phyloP scores from a whole-genome alignment of 306 rosid species.

The Heteromeles arbutifolia region DNA sequence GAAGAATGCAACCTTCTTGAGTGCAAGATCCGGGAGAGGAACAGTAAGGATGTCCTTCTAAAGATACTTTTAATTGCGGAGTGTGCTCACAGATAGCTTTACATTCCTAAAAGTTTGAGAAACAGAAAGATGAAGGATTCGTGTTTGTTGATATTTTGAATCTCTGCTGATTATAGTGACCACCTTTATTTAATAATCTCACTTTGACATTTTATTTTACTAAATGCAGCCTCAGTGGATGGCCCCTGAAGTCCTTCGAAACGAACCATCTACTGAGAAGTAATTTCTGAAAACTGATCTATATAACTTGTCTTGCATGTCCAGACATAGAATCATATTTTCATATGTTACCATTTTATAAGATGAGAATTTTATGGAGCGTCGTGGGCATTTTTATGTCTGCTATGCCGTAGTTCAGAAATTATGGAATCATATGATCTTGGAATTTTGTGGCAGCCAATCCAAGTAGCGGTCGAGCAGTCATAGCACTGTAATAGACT shows the following conservation, averaged over 20 bases:
- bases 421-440: neutral
- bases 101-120: neutral
- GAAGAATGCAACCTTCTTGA: constrained; percentile 57
- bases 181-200: neutral
- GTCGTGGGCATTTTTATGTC: neutral
- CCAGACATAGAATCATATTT: neutral
- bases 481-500: neutral
- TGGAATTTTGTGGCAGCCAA: neutral
- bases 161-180: neutral
- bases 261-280: constrained; percentile 77
- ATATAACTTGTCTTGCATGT: neutral
- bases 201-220: neutral
- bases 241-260: constrained; percentile 81
- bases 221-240: constrained; percentile 77
- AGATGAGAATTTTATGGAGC: neutral
- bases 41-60: constrained; percentile 38
- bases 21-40: constrained; percentile 65
- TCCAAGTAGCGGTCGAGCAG: neutral
- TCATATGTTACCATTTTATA: neutral
- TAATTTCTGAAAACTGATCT: constrained; percentile 26
- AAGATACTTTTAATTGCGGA: neutral
- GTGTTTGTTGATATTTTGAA: neutral
- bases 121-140: neutral
- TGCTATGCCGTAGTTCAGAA: neutral
- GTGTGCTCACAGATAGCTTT: neutral